Conservation (phyloP, 163 green algal species). For the Chloroidium sp. region DNA sequence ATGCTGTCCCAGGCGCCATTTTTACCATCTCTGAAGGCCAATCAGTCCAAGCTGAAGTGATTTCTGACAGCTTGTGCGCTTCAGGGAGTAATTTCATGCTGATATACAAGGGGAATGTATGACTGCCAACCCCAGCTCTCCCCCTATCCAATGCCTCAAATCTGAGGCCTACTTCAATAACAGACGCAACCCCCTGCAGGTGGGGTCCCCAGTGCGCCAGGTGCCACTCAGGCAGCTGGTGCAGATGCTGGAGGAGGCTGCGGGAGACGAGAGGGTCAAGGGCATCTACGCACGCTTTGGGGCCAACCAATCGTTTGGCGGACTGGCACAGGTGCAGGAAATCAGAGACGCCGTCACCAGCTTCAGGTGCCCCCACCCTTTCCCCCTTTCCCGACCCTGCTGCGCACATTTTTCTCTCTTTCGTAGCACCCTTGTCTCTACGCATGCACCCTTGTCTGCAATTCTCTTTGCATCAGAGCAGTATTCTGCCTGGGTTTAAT, state of each 20-base stretch:
- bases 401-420: background rate
- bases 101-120: no score
- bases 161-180: background rate
- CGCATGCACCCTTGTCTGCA: background rate
- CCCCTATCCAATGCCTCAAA: no score
- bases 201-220: constrained; percentile 7
- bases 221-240: constrained; percentile 37
- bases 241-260: constrained; percentile 34
- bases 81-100: no score
- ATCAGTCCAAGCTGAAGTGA: background rate
- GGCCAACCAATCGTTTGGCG: constrained; percentile 25
- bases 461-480: background rate
- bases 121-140: no score
- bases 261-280: constrained; percentile 35
- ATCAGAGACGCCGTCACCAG: constrained; percentile 33
- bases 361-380: constrained; percentile 34
- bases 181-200: background rate
- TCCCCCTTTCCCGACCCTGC: background rate
- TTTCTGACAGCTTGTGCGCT: background rate
- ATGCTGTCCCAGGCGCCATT: no score
- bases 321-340: constrained; percentile 61
- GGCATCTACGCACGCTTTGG: constrained; percentile 45
- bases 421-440: background rate
- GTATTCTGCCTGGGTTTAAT: background rate
- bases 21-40: no score